These are phyloP conservation scores for Kluyveromyces dobzhanskii DNA, from an alignment of 805 yeast species.

Conservation along the genomic window DNA sequence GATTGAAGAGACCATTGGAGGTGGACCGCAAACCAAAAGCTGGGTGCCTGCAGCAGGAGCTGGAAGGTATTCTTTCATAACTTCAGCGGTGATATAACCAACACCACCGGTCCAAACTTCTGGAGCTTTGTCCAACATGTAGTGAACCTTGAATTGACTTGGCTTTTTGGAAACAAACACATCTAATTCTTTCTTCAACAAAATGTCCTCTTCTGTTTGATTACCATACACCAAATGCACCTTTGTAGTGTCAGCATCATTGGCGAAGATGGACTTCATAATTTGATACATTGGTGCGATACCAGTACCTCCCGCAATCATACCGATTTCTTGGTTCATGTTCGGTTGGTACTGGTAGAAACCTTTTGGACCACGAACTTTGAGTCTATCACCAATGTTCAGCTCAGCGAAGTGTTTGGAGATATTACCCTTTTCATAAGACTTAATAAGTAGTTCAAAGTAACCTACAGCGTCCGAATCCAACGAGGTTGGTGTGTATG, in stretches of 20 bases:
- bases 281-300: slow-evolving; percentile 94
- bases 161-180: slow-evolving; percentile 48
- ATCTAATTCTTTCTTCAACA: slow-evolving; percentile 74
- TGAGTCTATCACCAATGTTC: slow-evolving; percentile 69
- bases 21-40: slow-evolving; percentile 88
- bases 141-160: slow-evolving; percentile 54
- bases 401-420: slow-evolving; percentile 65
- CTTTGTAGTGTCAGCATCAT: slow-evolving; percentile 73
- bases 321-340: slow-evolving; percentile 63
- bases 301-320: slow-evolving; percentile 98
- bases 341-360: slow-evolving; percentile 75
- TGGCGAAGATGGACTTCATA: slow-evolving; percentile 66
- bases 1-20: slow-evolving; percentile 80
- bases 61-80: slow-evolving; percentile 58
- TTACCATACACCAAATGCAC: slow-evolving; percentile 75
- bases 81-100: slow-evolving; percentile 75
- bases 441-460: slow-evolving; percentile 79
- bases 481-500: slow-evolving; percentile 84
- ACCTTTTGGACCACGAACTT: slow-evolving; percentile 87
- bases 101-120: slow-evolving; percentile 66
- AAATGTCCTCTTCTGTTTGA: slow-evolving; percentile 69
- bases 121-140: slow-evolving; percentile 62
- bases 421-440: slow-evolving; percentile 79
- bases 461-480: slow-evolving; percentile 66
- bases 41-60: slow-evolving; percentile 43